Percentiles rank a stretch among this genome's conserved stretches.
Evolutionary conservation across 2,329 filamentous ascomycete species (phyloP).

Genomic region (Arachnopeziza araneosa): DNA sequence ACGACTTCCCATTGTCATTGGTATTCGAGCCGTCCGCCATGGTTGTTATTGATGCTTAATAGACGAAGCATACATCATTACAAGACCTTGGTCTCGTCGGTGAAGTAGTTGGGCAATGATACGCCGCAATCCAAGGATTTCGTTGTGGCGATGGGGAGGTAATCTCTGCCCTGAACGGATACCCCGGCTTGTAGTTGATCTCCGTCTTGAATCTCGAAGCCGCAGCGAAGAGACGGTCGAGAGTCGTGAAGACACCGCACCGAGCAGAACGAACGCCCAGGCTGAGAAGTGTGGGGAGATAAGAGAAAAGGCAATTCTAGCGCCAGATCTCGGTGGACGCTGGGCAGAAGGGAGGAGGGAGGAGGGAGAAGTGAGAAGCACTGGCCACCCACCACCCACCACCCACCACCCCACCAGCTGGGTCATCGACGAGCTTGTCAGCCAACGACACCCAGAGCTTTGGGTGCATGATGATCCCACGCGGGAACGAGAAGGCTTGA

Average conservation of each 20-base stretch:
- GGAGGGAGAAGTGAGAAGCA: too few species aligned
- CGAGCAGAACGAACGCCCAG: neutral
- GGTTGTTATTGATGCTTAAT: conserved; percentile 2
- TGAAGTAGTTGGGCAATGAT: neutral
- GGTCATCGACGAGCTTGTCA: neutral
- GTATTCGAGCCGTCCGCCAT: conserved; percentile 6
- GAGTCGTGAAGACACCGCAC: neutral
- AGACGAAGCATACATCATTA: neutral
- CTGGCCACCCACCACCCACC: too few species aligned
- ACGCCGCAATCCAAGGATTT: neutral
- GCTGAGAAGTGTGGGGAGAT: neutral
- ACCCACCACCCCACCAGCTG: neutral
- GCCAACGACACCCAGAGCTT: neutral
- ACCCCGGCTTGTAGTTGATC: neutral
- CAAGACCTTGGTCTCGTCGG: neutral
- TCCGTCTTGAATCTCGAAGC: neutral
- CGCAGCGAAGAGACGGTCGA: neutral
- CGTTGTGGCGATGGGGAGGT: neutral
- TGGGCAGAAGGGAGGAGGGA: too few species aligned
- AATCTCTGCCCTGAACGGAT: neutral
- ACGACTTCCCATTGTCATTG: neutral
- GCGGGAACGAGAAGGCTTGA: neutral
- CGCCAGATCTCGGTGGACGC: neutral
- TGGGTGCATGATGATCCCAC: neutral
- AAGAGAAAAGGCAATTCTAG: neutral